Evolutionary conservation across 495 filamentous ascomycete genomes (phyloP), one percentile per base, ranked within the genome.

Genomic region (Podospora anserina): DNA sequence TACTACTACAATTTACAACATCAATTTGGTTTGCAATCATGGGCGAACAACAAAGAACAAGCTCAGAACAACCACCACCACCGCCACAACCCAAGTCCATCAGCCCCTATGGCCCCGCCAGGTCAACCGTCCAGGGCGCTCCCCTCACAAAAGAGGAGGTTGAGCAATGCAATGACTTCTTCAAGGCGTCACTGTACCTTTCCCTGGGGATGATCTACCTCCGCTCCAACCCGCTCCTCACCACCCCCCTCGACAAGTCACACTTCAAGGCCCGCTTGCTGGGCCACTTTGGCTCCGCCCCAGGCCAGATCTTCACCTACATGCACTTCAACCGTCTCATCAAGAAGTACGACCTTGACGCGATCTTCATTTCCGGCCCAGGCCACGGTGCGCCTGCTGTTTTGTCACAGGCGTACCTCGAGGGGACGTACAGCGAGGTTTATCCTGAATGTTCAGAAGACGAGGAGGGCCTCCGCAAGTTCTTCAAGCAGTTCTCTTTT

Each of bases 401-500:
- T 30, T 79, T 92, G 26, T 88, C 88, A 9, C 88, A 90, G 72
- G 84, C 87, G n/a, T 92, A 91, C 69, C 84, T 91, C 7, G 89
- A 92, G 69, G 89, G 89, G 19, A 85, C 86, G n/a, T 91, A 91
- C 72, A 88, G 86, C 0, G 88, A 91, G 72, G 85, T 91, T 3
- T 92, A 90, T 63, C 87, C 88, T 3, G 85, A 90, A 64, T 89
- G 85, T 73, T 82, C 83, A 11, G 86, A 90, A 67, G 85, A 90
- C 76, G 82, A 82, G 56, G 81, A 85, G 63, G 89, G 90, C 30
- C 81, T 91, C 86, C 82, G 84, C 71, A 81, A 80, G 61, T 91
- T 92, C 81, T 91, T 91, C 84, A 90, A 90, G 80, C 87, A 90
- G 71, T 92, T 91, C 79, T 90, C 88, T 19, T 91, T 92, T 75